These are phyloP conservation scores for Flaveria linearis DNA, from an alignment of 129 eudicot genomes.

Conservation along the genomic window DNA sequence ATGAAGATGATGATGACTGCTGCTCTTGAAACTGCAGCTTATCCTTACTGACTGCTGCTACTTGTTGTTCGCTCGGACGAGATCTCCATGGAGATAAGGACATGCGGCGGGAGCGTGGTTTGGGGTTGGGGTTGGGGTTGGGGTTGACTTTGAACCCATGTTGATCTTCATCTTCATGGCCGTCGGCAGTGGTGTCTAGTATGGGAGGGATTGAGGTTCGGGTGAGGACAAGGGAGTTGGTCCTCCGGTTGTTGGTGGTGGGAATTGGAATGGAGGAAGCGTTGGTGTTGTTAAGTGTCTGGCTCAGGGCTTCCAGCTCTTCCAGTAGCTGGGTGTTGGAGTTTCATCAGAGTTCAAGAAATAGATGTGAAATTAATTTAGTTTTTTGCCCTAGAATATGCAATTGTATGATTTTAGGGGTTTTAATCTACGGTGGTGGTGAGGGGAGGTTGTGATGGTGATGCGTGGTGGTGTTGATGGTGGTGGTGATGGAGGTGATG, in stretches of 20 bases:
- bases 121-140: conserved; percentile 73
- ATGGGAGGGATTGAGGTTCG: conserved; percentile 62
- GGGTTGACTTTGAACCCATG: too few species aligned
- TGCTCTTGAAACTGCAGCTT: conserved; percentile 26
- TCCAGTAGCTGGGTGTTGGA: conserved; percentile 71
- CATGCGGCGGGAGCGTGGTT: conserved; percentile 74
- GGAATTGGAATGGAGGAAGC: conserved; percentile 30
- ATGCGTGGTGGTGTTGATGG: too few species aligned
- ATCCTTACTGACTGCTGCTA: background rate
- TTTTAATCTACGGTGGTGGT: too few species aligned
- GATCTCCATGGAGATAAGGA: conserved; percentile 91
- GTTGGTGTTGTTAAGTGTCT: conserved; percentile 63
- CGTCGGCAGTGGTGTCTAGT: conserved; percentile 36
- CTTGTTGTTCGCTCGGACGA: conserved; percentile 43
- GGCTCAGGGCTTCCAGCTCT: conserved; percentile 82
- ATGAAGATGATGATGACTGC: conserved; percentile 32
- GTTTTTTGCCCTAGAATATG: too few species aligned
- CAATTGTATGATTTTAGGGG: too few species aligned
- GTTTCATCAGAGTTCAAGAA: too few species aligned
- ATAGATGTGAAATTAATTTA: too few species aligned
- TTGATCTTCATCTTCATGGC: conserved; percentile 9
- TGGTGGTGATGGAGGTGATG: too few species aligned
- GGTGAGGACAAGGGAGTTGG: conserved; percentile 79
- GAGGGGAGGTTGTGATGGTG: too few species aligned
- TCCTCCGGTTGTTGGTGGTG: conserved; percentile 49